Evolutionary conservation across 1,284 basidiomycete species (phyloP).

Genomic region (Tausonia pullulans): DNA sequence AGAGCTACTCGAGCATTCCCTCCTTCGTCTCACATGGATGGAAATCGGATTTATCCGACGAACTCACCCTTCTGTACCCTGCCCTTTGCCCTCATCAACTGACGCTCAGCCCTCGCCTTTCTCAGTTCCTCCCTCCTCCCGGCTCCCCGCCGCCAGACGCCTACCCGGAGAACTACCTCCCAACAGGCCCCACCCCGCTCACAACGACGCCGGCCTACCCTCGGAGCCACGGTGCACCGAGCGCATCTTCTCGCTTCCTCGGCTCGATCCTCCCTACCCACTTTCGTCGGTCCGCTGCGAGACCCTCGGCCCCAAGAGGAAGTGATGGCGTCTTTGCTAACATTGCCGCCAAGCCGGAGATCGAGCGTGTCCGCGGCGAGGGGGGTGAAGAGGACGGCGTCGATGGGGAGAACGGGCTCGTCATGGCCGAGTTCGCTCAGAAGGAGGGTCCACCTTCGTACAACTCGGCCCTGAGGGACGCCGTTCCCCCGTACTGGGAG

Average conservation of each 20-base stretch:
- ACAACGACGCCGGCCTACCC: constrained; percentile 37
- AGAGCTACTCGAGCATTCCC: neutral
- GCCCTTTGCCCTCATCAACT: neutral
- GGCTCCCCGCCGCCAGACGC: constrained; percentile 20
- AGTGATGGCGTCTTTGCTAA: constrained; percentile 79
- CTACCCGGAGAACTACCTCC: constrained; percentile 19
- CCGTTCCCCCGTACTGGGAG: constrained; percentile 94
- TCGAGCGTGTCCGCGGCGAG: constrained; percentile 34
- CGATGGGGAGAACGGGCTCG: constrained; percentile 39
- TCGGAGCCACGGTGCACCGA: constrained; percentile 38
- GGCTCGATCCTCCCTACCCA: constrained; percentile 63
- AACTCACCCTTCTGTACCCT: too few species aligned
- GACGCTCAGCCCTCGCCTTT: neutral
- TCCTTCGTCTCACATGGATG: too few species aligned
- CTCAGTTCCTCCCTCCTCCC: constrained; percentile 25
- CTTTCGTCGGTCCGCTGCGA: constrained; percentile 43
- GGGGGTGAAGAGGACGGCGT: constrained; percentile 48
- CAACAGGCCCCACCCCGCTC: constrained; percentile 36
- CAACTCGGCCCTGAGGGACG: constrained; percentile 73
- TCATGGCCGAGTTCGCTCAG: constrained; percentile 59
- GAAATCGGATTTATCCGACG: too few species aligned
- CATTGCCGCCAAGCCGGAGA: constrained; percentile 75
- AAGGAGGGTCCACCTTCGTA: constrained; percentile 82
- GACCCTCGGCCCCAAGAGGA: constrained; percentile 41
- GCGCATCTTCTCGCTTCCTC: constrained; percentile 47